phyloP scores from a whole-genome alignment of 352 stramenopile species.

The Saprolegnia diclina region DNA sequence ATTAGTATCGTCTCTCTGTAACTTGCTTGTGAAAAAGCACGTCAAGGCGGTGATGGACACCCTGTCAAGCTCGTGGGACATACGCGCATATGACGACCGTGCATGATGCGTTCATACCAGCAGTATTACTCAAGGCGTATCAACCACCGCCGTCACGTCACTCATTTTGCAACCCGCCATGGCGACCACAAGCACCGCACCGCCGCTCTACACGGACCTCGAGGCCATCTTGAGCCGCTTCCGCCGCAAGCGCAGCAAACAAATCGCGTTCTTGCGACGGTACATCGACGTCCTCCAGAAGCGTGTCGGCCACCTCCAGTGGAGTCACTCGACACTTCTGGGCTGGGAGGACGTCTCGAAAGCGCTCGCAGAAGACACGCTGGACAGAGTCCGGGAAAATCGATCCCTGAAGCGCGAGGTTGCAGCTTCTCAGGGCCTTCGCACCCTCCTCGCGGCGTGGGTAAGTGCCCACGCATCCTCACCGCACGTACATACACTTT shows the following conservation, averaged over 20 bases:
- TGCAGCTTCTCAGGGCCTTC: not conserved
- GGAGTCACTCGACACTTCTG: not conserved
- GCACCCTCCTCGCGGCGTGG: not conserved
- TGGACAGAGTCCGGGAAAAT: not conserved
- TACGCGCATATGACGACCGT: not conserved
- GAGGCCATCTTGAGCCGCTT: not conserved
- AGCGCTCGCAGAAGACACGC: not conserved
- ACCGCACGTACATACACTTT: not conserved
- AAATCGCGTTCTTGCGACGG: not conserved
- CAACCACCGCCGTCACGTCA: not conserved
- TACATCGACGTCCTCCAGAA: not conserved
- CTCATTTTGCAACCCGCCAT: not conserved
- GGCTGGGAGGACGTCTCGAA: constrained; percentile 1
- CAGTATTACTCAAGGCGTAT: too few relatives aligned
- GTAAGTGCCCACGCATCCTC: not conserved
- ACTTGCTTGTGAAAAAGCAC: too few relatives aligned
- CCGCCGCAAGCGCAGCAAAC: not conserved
- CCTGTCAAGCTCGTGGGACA: not conserved
- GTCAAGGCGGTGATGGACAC: not conserved
- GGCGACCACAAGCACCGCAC: not conserved
- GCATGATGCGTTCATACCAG: not conserved
- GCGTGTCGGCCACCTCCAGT: not conserved
- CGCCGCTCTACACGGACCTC: not conserved
- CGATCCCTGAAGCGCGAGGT: not conserved
- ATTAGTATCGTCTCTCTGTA: too few relatives aligned